These are phyloP conservation scores for Drechmeria coniospora DNA, from an alignment of 2,329 filamentous ascomycete genomes.

Conservation along the genomic window DNA sequence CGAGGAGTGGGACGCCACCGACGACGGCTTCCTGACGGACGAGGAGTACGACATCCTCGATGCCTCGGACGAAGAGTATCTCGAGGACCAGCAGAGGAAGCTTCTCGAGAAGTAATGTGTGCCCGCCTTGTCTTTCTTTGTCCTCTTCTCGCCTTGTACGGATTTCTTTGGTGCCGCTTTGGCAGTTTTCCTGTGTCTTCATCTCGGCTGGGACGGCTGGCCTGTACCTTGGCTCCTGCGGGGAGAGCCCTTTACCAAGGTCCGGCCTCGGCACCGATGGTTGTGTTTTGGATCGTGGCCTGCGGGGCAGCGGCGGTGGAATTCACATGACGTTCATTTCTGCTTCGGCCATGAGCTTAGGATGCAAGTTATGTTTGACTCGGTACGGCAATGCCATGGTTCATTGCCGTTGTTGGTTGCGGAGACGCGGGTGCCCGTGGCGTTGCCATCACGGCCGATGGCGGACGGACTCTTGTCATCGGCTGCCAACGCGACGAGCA, in stretches of 20 bases:
- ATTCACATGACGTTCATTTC: slow-evolving; percentile 2
- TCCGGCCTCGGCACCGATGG: too few species aligned
- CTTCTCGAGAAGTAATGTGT: slow-evolving; percentile 19
- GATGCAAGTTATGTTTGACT: slow-evolving; percentile 4
- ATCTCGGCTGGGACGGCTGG: slow-evolving; percentile 2
- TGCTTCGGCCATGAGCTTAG: slow-evolving; percentile 3
- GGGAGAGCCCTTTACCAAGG: not conserved
- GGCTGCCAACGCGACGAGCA: too few species aligned
- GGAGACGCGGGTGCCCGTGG: too few species aligned
- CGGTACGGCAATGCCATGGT: too few species aligned
- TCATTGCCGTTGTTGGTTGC: too few species aligned
- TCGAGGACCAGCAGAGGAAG: slow-evolving; percentile 37
- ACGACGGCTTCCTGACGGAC: slow-evolving; percentile 78
- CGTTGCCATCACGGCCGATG: too few species aligned
- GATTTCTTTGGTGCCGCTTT: too few species aligned
- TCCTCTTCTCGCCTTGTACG: not conserved
- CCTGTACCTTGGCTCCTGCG: not conserved
- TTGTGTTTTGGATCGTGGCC: not conserved
- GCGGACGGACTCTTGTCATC: too few species aligned
- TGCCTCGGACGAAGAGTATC: slow-evolving; percentile 77
- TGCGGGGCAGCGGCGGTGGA: too few species aligned
- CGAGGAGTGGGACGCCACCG: slow-evolving; percentile 48
- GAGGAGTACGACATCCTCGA: slow-evolving; percentile 97
- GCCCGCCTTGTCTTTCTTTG: not conserved
- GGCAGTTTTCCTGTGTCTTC: slow-evolving; percentile 4